These are phyloP conservation scores for Trichoderma semiorbis DNA, from an alignment of 2,329 filamentous ascomycete species.

Conservation along the genomic window DNA sequence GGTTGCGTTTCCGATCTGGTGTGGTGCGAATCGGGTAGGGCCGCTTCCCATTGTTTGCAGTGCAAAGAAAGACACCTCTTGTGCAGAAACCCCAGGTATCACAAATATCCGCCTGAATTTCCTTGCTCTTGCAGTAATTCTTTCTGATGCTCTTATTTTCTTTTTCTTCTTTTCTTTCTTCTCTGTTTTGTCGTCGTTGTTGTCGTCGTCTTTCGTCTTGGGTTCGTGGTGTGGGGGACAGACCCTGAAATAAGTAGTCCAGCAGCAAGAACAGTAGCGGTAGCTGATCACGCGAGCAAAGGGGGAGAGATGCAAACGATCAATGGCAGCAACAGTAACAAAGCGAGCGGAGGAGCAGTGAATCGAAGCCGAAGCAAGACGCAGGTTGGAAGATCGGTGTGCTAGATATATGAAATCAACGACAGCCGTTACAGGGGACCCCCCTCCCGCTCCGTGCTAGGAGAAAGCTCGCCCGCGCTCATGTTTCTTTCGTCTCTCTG, in stretches of 20 bases:
- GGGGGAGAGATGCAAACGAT: neutral
- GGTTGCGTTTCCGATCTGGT: slow-evolving; percentile 1
- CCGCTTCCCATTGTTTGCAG: slow-evolving; percentile 15
- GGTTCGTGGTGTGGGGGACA: neutral
- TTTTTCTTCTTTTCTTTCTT: neutral
- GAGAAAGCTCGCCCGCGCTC: too few relatives aligned
- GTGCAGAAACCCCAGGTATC: neutral
- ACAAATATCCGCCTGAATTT: neutral
- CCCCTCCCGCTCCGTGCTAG: neutral
- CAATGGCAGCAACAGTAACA: neutral
- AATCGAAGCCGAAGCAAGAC: neutral
- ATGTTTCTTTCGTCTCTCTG: neutral
- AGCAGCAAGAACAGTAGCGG: neutral
- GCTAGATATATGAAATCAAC: slow-evolving; percentile 11
- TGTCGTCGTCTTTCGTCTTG: neutral
- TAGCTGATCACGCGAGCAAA: slow-evolving; percentile 13
- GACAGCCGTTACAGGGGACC: neutral
- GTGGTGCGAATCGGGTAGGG: neutral
- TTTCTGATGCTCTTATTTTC: neutral
- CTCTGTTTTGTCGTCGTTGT: neutral
- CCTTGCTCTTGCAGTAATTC: neutral
- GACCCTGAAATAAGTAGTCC: neutral
- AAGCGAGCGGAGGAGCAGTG: slow-evolving; percentile 7
- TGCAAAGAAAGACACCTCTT: neutral
- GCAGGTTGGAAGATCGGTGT: neutral